Base-by-base conservation (phyloP, 225 moss, liverwort and hornwort genomes). In the Physcomitrium patens region DNA sequence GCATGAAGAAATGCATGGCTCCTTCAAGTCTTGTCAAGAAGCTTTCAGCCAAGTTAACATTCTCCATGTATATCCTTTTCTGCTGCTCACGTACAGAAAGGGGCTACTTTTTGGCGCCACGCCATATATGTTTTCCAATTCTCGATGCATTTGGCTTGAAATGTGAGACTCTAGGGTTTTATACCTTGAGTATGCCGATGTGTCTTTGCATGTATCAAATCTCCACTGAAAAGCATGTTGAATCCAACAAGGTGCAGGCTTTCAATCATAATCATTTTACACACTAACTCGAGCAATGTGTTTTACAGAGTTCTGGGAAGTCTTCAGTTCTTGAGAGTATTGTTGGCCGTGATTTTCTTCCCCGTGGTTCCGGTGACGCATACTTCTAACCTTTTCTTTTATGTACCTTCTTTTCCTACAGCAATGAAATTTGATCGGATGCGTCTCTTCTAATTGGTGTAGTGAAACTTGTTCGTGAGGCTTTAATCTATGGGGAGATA, bases 261-360 rank as follows among this genome's bases (percentile, higher is more conserved):
- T 75, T 46, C 16, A 65, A 22, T 12, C 50, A 17, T 52, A 55
- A 8, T 22, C 20, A 19, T 37, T 37, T 63, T 5, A 23, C 64
- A 16, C 57, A 48, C 59, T 80, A 50, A 80, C 44, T 27, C 28
- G 9, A 50, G 14, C 18, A 9, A 7, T 80, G 52, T 71, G 20
- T 45, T 79, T 44, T 52, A 70, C 92, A 92, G 91, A 94, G 94
- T 84, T 96, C 94, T 72, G 96, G 96, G 23, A 96, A 96, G 83
- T 96, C 96, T 11, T 96, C 94, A 19, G 96, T 96, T 71, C 80
- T 96, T 18, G 96, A 96, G 84, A 96, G 96, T 77, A 94, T 96
- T 77, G 94, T 96, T 24, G 96, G 94, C 43, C 82, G 94, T 63
- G 96, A 96, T 61, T 96, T 96, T 76, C 88, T 96, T 79, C 94